Conservation (phyloP, 805 yeast genomes). For the Suhomyces sp. region DNA sequence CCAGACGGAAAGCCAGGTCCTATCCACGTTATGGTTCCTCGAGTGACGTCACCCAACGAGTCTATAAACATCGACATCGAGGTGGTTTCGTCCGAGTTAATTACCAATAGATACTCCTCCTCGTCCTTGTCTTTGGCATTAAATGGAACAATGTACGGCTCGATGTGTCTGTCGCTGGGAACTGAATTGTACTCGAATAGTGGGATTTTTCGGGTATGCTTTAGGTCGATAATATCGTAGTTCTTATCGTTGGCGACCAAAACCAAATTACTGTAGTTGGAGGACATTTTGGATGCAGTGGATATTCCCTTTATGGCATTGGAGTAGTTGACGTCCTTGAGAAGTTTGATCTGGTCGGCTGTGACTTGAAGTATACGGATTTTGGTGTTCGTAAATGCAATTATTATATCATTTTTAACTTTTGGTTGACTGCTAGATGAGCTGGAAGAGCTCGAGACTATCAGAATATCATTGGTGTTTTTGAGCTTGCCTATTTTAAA, state of each 20-base stretch:
- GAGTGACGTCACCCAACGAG: conserved; percentile 36
- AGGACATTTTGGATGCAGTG: conserved; percentile 22
- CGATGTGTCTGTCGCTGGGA: conserved; percentile 4
- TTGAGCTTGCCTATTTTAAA: conserved; percentile 34
- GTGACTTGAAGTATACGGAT: conserved; percentile 31
- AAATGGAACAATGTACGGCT: conserved; percentile 24
- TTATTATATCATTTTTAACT: conserved; percentile 20
- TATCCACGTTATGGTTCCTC: conserved; percentile 41
- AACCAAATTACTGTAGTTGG: conserved; percentile 28
- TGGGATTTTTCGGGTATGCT: conserved; percentile 30
- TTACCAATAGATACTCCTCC: conserved; percentile 34
- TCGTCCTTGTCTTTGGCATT: conserved; percentile 7
- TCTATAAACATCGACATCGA: conserved; percentile 42
- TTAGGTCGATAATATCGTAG: conserved; percentile 38
- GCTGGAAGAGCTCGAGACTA: background rate
- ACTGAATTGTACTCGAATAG: conserved; percentile 28
- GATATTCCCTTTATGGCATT: conserved; percentile 27
- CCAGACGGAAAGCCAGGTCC: conserved; percentile 33
- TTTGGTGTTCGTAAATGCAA: conserved; percentile 28
- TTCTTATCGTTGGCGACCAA: conserved; percentile 30
- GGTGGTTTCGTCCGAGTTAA: conserved; percentile 29
- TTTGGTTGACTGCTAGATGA: background rate
- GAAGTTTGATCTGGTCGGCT: conserved; percentile 24
- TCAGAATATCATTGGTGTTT: conserved; percentile 31
- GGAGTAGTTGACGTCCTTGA: conserved; percentile 32